Base-by-base conservation (phyloP, 176 grass and related monocot genomes). In the Metroxylon sagu region DNA sequence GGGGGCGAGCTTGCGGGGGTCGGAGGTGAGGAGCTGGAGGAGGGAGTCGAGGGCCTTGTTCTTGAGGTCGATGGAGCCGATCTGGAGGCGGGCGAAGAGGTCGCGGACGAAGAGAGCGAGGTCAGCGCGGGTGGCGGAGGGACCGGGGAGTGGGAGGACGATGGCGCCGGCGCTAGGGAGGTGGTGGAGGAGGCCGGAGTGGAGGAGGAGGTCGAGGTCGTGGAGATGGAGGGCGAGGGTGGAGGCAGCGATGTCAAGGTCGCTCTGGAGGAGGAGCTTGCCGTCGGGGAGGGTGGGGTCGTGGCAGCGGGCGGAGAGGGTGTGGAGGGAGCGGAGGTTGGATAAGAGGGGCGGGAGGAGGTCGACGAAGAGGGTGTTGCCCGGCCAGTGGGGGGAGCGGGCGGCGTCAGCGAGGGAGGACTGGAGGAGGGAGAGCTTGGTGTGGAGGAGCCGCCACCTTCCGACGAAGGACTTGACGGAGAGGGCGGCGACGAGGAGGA, bases 1-100 rank as follows among this genome's bases (percentile, higher is more conserved):
- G 26, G 60, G 72, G 3, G 89, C 79, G 12, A 83, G 48, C 52
- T 88, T 83, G 7, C 63, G 8, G 1, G 72, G 19, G 62, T 82
- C 81, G 56, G 69, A 30, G 0, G 54, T 48, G n/a, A 95, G 81
- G 76, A 95, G 39, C 3, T 88, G 71, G 15, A 88, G 77, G 25
- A 95, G 80, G 29, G 84, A 88, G 5, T 68, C 81, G 26, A 95
- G 68, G 6, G 84, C 89, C 77, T 95, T 79, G 67, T 85, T 58
- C 73, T 95, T 95, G 68, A 95, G 79, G 26, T 95, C 84, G 4
- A 88, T 74, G 1, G 70, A 74, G 19, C 89, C 89, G 74, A 95
- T 95, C 84, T 95, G 84, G 77, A 95, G 81, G 50, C 89, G 78
- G 25, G 89, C 78, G 52, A 95, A 95, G 48, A 77, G 66, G 63